Conservation (phyloP, 768 basidiomycete species). For the Rhizopogon vesiculosus region DNA sequence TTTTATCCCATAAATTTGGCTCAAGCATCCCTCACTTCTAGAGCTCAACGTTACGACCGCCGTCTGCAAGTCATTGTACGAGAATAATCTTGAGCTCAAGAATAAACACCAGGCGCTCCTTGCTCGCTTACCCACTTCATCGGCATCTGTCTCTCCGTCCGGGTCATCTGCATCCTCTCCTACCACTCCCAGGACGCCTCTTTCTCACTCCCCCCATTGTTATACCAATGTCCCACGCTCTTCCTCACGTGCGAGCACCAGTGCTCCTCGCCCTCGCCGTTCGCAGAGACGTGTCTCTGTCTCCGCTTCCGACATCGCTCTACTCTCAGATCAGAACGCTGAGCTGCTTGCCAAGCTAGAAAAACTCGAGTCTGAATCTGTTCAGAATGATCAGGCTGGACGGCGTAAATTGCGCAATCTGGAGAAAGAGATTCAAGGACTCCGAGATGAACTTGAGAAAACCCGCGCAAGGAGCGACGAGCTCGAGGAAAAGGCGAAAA, state of each 20-base stretch:
- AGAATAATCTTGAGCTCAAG: constrained; percentile 65
- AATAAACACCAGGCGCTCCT: constrained; percentile 69
- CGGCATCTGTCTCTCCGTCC: constrained; percentile 29
- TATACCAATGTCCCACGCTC: constrained; percentile 24
- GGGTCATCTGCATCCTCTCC: constrained; percentile 18
- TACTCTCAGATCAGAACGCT: constrained; percentile 78
- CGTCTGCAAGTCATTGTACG: constrained; percentile 64
- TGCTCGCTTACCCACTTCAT: constrained; percentile 52
- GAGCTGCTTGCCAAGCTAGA: constrained; percentile 76
- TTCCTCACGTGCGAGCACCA: constrained; percentile 13
- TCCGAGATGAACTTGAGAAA: constrained; percentile 73
- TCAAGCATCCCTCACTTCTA: constrained; percentile 21
- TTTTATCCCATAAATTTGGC: not conserved
- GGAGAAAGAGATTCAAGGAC: constrained; percentile 73
- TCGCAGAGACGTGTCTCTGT: constrained; percentile 48
- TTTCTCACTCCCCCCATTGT: constrained; percentile 29
- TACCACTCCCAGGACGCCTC: constrained; percentile 19
- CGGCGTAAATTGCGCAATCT: constrained; percentile 64
- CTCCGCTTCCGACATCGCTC: constrained; percentile 62
- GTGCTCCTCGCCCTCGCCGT: constrained; percentile 19
- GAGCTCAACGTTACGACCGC: constrained; percentile 68
- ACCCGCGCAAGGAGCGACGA: constrained; percentile 69
- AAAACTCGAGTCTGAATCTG: constrained; percentile 67
- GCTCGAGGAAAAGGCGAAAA: constrained; percentile 61
- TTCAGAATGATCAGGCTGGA: constrained; percentile 60